phyloP scores from a whole-genome alignment of 768 basidiomycete genomes.

The Naganishia onofrii region DNA sequence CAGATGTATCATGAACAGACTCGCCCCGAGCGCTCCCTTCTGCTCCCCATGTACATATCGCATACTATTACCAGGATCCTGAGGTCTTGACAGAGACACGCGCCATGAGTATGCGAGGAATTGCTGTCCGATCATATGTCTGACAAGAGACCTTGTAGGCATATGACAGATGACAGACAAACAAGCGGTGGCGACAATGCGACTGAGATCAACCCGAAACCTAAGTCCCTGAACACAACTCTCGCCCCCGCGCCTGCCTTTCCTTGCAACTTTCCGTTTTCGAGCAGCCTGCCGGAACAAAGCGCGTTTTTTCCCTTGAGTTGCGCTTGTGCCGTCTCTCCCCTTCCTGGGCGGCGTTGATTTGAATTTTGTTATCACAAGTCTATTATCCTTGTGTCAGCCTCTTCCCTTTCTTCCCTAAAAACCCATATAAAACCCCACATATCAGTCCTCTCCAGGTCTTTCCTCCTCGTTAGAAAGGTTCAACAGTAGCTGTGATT shows the following conservation, averaged over 20 bases:
- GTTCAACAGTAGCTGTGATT: conserved; percentile 25
- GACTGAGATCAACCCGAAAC: not conserved
- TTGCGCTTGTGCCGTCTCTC: not conserved
- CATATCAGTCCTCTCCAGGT: conserved; percentile 1
- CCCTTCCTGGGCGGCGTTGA: not conserved
- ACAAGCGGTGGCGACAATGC: not conserved
- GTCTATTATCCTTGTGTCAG: conserved; percentile 6
- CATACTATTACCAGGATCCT: too few relatives aligned
- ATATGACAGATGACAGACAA: too few relatives aligned
- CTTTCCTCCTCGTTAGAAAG: conserved; percentile 22
- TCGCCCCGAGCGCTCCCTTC: too few relatives aligned
- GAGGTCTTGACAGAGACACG: too few relatives aligned
- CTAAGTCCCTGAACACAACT: not conserved
- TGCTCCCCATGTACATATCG: too few relatives aligned
- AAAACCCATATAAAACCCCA: conserved; percentile 23
- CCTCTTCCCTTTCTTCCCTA: conserved; percentile 12
- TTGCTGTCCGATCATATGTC: too few relatives aligned
- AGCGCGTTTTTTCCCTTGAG: conserved; percentile 10
- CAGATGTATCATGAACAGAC: too few relatives aligned
- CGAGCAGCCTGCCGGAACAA: not conserved
- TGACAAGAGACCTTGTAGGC: too few relatives aligned
- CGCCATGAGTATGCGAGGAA: too few relatives aligned
- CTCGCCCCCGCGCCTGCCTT: conserved; percentile 1
- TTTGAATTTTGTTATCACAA: conserved; percentile 1
- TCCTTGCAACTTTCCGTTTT: not conserved